Percentiles rank a stretch among this genome's conserved stretches.
These are phyloP conservation scores for Globisporangium ultimum DNA, from an alignment of 352 stramenopile genomes.

Conservation along the genomic window DNA sequence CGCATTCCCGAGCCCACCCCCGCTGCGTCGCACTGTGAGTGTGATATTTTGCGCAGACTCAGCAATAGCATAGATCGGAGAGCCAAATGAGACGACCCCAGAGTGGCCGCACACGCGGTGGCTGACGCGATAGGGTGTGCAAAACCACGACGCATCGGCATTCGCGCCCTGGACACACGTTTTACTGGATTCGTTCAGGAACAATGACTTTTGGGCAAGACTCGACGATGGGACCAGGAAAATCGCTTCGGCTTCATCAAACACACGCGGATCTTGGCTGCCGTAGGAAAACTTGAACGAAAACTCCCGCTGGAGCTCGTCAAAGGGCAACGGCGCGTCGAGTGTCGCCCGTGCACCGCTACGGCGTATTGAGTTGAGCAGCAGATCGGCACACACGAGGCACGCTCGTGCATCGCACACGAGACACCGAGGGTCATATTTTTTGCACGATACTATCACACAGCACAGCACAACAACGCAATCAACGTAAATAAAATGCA, in stretches of 20 bases:
- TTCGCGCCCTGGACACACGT: conserved; percentile 60
- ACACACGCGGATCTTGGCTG: conserved; percentile 82
- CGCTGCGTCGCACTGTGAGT: conserved; percentile 82
- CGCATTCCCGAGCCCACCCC: conserved; percentile 80
- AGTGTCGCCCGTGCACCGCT: conserved; percentile 70
- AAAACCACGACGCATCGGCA: conserved; percentile 67
- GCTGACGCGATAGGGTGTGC: conserved; percentile 35
- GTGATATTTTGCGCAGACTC: conserved; percentile 73
- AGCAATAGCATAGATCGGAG: conserved; percentile 77
- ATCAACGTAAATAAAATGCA: too few species aligned
- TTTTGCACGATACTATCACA: conserved; percentile 65
- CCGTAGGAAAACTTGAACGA: conserved; percentile 90
- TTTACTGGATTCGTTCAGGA: conserved; percentile 54
- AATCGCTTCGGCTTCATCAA: conserved; percentile 92
- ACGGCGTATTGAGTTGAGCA: conserved; percentile 90
- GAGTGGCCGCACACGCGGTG: conserved; percentile 90
- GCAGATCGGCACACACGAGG: conserved; percentile 86
- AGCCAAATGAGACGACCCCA: conserved; percentile 87
- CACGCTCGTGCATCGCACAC: conserved; percentile 75
- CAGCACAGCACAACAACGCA: neutral
- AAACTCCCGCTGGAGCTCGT: conserved; percentile 90
- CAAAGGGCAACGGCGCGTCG: conserved; percentile 70
- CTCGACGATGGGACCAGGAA: conserved; percentile 25
- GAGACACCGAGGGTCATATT: conserved; percentile 91
- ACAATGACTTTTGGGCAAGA: conserved; percentile 6